phyloP scores from a whole-genome alignment of 345 rosid species.

The Heritiera littoralis region DNA sequence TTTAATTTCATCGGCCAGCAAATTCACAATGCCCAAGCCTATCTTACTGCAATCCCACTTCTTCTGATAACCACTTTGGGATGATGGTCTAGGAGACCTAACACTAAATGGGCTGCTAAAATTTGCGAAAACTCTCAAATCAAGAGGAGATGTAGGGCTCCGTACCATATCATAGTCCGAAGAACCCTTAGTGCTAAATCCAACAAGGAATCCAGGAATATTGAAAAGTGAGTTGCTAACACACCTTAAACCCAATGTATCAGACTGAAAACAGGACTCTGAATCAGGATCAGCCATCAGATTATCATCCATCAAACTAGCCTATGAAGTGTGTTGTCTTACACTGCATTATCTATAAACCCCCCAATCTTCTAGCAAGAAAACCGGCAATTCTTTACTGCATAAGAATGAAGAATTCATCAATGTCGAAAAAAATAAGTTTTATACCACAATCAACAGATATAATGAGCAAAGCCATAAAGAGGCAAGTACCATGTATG shows the following conservation, averaged over 20 bases:
- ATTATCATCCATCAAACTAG: conserved; percentile 22
- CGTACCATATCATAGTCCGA: conserved; percentile 71
- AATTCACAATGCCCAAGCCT: conserved; percentile 82
- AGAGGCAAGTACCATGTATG: not conserved
- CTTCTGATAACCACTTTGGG: conserved; percentile 44
- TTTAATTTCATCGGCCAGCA: conserved; percentile 49
- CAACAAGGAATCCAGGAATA: conserved; percentile 66
- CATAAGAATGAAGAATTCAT: conserved; percentile 22
- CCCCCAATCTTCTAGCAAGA: conserved; percentile 26
- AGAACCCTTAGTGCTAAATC: conserved; percentile 57
- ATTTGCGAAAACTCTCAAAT: conserved; percentile 57
- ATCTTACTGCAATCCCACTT: conserved; percentile 72
- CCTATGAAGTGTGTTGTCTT: conserved; percentile 20
- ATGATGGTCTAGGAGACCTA: conserved; percentile 50
- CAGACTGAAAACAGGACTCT: conserved; percentile 33
- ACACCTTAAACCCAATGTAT: conserved; percentile 30
- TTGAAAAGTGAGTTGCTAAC: conserved; percentile 45
- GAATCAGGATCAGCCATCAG: conserved; percentile 45
- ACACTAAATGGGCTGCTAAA: conserved; percentile 45
- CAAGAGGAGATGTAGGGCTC: conserved; percentile 95
- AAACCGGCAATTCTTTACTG: conserved; percentile 29
- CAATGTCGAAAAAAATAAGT: not conserved
- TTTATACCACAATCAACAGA: not conserved
- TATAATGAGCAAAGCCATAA: not conserved
- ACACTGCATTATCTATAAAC: conserved; percentile 20